phyloP scores from a whole-genome alignment of 2,329 filamentous ascomycete genomes.

The Paraconiothyrium sp. region DNA sequence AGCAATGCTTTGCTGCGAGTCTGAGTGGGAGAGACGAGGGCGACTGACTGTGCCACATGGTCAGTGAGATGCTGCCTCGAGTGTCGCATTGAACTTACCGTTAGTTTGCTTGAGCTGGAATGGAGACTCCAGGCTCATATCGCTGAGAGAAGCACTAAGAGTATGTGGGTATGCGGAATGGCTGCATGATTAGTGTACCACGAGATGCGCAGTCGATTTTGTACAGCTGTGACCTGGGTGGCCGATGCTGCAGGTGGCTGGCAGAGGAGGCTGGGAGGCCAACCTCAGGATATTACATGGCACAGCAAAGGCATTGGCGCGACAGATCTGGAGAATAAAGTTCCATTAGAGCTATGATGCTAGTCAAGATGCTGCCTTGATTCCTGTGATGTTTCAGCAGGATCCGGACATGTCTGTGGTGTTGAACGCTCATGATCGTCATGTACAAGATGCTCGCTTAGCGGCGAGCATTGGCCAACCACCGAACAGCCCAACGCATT shows the following conservation, averaged over 20 bases:
- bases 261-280: conserved; percentile 22
- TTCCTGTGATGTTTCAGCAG: neutral
- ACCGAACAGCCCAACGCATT: neutral
- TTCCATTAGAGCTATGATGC: neutral
- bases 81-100: conserved; percentile 35
- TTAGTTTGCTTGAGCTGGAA: conserved; percentile 55
- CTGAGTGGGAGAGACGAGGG: conserved; percentile 51
- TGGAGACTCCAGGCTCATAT: conserved; percentile 49
- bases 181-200: conserved; percentile 21
- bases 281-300: conserved; percentile 17
- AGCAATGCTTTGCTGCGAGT: conserved; percentile 58
- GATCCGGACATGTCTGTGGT: neutral
- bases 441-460: conserved; percentile 6
- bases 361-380: neutral
- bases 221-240: conserved; percentile 17
- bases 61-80: conserved; percentile 26
- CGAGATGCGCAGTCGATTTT: conserved; percentile 21
- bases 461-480: conserved; percentile 1
- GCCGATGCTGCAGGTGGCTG: conserved; percentile 18
- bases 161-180: conserved; percentile 40
- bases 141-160: conserved; percentile 38
- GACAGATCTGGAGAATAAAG: conserved; percentile 5
- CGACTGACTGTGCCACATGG: conserved; percentile 44
- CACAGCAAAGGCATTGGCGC: conserved; percentile 22
- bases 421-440: conserved; percentile 1